Evolutionary conservation across 2,329 filamentous ascomycete genomes (phyloP).

Genomic region (Colletotrichum magnum): DNA sequence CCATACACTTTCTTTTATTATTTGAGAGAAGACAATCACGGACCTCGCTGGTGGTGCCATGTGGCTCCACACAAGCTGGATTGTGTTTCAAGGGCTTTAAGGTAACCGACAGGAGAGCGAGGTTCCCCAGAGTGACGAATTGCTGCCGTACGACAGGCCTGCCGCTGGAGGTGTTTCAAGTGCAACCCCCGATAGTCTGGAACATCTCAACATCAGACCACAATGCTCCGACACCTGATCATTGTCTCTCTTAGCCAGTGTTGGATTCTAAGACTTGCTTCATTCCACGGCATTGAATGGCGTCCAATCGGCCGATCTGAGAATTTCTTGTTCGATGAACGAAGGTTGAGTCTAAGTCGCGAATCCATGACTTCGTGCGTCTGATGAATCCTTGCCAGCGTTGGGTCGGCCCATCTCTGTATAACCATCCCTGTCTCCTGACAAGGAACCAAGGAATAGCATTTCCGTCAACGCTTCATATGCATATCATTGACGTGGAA

Average conservation of each 20-base stretch:
- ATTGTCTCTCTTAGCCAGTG: background rate
- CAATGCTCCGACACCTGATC: background rate
- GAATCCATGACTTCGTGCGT: background rate
- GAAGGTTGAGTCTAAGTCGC: no score
- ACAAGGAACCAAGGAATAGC: background rate
- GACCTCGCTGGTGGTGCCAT: conserved; percentile 21
- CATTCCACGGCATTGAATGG: background rate
- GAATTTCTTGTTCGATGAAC: background rate
- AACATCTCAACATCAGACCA: conserved; percentile 28
- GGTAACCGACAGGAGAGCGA: background rate
- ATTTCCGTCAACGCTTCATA: background rate
- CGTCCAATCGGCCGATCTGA: background rate
- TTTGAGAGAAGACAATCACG: background rate
- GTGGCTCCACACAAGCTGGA: background rate
- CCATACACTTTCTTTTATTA: background rate
- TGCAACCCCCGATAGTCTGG: conserved; percentile 16
- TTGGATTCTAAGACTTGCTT: background rate
- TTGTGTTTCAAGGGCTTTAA: conserved; percentile 24
- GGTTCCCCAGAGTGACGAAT: conserved; percentile 2
- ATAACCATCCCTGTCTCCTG: conserved; percentile 12
- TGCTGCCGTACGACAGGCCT: conserved; percentile 21
- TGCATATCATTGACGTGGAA: no score
- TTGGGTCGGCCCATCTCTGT: conserved; percentile 27
- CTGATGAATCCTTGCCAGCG: conserved; percentile 3
- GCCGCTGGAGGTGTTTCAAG: conserved; percentile 30